Evolutionary conservation across 202 grass and related monocot genomes (phyloP).

Genomic region (Dendrocalamus latiflorus): DNA sequence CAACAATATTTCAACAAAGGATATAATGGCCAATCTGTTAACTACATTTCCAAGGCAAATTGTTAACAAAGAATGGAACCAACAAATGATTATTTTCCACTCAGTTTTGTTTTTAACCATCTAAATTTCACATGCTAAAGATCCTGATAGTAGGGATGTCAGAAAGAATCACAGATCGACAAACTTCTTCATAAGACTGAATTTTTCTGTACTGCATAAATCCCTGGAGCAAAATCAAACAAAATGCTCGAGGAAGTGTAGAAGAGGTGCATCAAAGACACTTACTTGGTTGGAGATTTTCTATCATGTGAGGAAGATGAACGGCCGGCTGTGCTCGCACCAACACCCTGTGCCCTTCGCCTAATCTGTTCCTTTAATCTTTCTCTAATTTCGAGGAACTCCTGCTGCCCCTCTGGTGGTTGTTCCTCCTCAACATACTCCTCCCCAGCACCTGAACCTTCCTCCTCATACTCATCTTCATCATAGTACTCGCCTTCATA

Average conservation of each 20-base stretch:
- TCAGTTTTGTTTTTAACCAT: no score
- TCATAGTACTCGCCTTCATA: conserved; percentile 57
- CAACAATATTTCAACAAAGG: no score
- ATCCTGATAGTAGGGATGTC: background rate
- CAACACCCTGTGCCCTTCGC: no score
- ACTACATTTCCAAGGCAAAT: no score
- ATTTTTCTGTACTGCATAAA: background rate
- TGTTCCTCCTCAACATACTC: conserved; percentile 37
- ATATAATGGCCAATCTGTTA: no score
- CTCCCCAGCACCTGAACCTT: conserved; percentile 29
- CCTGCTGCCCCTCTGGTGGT: conserved; percentile 50
- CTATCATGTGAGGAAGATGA: conserved; percentile 46
- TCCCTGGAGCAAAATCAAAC: background rate
- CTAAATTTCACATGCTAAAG: no score
- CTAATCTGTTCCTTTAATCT: conserved; percentile 28
- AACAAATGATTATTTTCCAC: no score
- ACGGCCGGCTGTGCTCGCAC: conserved; percentile 2
- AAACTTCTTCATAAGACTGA: background rate
- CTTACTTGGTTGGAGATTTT: conserved; percentile 33
- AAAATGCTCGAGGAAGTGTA: background rate
- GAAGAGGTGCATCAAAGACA: conserved; percentile 9
- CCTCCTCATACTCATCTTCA: conserved; percentile 59
- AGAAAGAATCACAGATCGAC: background rate
- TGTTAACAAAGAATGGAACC: no score
- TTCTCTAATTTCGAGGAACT: conserved; percentile 67